Base-by-base conservation (phyloP, 2,329 filamentous ascomycete species). In the Talaromyces sp. region DNA sequence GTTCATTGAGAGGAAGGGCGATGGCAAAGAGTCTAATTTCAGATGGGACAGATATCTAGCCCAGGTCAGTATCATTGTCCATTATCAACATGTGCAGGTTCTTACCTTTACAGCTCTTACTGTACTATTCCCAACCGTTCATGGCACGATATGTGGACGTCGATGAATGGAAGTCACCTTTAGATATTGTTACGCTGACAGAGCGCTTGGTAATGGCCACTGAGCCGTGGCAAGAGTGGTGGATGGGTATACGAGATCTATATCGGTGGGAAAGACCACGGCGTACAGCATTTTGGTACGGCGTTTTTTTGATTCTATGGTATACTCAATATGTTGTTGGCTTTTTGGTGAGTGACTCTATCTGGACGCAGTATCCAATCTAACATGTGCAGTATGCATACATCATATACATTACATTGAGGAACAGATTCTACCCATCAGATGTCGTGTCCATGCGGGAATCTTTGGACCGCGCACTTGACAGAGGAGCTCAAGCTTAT, bases 131-230 rank as follows among this genome's bases (percentile, higher is more conserved):
- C 11, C 75, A 75, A 68, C 73, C 74, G 37, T 76, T 74, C 56
- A 72, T 70, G 27, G 68, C 71, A 0, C 73, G 72, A 27, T 75
- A 74, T 62, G 72, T 78, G 63, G 77, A 79, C 56, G 73, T 76
- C 33, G 63, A 58, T n/a, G 73, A 73, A 45, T 68, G 72, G 16
- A 70, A 76, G 47, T 67, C 73, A 22, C 73, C 73, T 1, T 78
- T 78, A 63, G 75, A 78, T 54, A 64, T 76, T 27, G 75, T 78
- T 64, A 71, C 71, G 37, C 66, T 77, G 3, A 58, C 78, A 24
- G 76, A 80, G 64, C 74, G 78, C 19, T 67, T 81, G 3, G 68
- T 79, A 22, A 75, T 80, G 64, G 76, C 75, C n/a, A 78, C 74
- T 22, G 74, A 72, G 7, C 75, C 77, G 14, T 80, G 76, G 77